Evolutionary conservation across 1,284 basidiomycete species (phyloP).

Genomic region (Phylloboletellus chloephorus): DNA sequence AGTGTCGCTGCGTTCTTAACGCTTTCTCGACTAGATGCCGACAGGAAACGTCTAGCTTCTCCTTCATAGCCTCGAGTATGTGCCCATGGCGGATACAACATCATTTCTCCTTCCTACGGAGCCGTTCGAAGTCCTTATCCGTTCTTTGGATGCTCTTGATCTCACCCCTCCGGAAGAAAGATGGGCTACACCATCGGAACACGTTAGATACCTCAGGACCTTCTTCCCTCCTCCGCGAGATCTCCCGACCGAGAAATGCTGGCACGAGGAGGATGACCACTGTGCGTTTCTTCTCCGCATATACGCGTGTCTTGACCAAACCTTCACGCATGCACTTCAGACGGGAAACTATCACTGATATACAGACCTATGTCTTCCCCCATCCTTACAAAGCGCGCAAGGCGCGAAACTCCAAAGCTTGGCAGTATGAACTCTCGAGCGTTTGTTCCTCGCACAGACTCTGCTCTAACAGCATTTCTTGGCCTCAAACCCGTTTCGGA

Average conservation of each 20-base stretch:
- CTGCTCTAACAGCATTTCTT: slow-evolving; percentile 16
- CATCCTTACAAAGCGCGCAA: slow-evolving; percentile 36
- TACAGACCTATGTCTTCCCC: slow-evolving; percentile 37
- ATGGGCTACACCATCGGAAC: slow-evolving; percentile 35
- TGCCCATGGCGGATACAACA: slow-evolving; percentile 46
- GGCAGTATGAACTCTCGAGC: slow-evolving; percentile 19
- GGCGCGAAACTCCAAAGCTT: slow-evolving; percentile 34
- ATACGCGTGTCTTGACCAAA: slow-evolving; percentile 13
- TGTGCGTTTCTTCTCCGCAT: slow-evolving; percentile 25
- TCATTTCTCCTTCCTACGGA: slow-evolving; percentile 47
- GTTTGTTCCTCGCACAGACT: slow-evolving; percentile 26
- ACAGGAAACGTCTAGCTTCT: slow-evolving; percentile 37
- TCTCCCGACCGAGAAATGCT: slow-evolving; percentile 32
- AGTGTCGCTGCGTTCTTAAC: slow-evolving; percentile 12
- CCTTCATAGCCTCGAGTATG: slow-evolving; percentile 35
- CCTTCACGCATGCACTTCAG: slow-evolving; percentile 20
- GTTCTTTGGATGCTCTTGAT: slow-evolving; percentile 29
- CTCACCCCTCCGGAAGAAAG: slow-evolving; percentile 42
- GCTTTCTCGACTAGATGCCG: slow-evolving; percentile 1
- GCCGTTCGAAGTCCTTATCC: slow-evolving; percentile 42
- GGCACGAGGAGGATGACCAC: slow-evolving; percentile 31
- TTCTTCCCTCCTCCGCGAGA: slow-evolving; percentile 24
- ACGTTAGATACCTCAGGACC: slow-evolving; percentile 36
- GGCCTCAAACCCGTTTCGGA: slow-evolving; percentile 17
- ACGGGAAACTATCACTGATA: slow-evolving; percentile 19